phyloP scores from a whole-genome alignment of 768 basidiomycete species.

The Serendipita sp. region DNA sequence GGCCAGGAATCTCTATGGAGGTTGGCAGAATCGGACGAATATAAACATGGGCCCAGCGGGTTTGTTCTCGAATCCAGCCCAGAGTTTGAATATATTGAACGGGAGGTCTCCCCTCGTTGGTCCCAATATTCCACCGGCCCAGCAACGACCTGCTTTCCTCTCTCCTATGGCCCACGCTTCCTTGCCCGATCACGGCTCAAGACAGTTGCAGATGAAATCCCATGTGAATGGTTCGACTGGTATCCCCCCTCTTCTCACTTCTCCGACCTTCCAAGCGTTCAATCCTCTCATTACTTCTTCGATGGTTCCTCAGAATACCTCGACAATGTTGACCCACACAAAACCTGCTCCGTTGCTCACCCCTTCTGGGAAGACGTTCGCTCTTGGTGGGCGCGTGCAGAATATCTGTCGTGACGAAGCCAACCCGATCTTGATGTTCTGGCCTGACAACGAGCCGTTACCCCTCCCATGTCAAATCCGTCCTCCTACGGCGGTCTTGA shows the following conservation, averaged over 20 bases:
- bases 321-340: conserved; percentile 12
- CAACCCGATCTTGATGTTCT: conserved; percentile 68
- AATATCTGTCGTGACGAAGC: conserved; percentile 62
- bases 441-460: conserved; percentile 79
- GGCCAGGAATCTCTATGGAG: too few relatives aligned
- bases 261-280: conserved; percentile 14
- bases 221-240: background rate
- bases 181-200: background rate
- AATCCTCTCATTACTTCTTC: conserved; percentile 6
- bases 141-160: background rate
- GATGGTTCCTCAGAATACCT: conserved; percentile 8
- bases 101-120: too few relatives aligned
- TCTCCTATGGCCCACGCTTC: background rate
- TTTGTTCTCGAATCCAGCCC: too few relatives aligned
- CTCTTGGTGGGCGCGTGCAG: conserved; percentile 61
- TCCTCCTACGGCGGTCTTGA: conserved; percentile 10
- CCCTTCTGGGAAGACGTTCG: conserved; percentile 66
- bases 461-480: conserved; percentile 65
- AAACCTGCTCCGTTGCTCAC: conserved; percentile 43
- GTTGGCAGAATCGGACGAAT: too few relatives aligned
- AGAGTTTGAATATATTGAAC: too few relatives aligned
- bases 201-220: background rate
- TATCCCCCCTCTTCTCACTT: conserved; percentile 9
- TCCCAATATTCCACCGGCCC: too few relatives aligned
- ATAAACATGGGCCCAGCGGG: too few relatives aligned